Base-by-base conservation (phyloP, 768 basidiomycete genomes). In the Rhizopogon salebrosus region DNA sequence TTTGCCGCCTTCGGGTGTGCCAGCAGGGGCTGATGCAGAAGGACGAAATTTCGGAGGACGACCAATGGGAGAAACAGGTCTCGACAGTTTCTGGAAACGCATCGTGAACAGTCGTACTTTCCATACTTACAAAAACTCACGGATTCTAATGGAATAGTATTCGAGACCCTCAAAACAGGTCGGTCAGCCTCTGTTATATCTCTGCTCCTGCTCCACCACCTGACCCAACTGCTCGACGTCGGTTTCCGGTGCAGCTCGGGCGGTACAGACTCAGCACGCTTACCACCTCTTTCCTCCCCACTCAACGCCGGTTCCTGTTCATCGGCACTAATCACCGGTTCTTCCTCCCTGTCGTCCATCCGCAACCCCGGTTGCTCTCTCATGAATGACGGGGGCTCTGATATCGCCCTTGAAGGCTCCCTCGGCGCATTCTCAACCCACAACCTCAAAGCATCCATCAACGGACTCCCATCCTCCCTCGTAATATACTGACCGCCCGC, bases 121-220 rank as follows among this genome's bases (percentile, higher is more conserved):
- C 22, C 40, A 49, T 6, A 7, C 31, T 6, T n/a, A 8, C 39
- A 7, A 20, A n/a, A 14, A 56, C 48, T 34, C 49, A 65, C 67
- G 46, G 66, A 55, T 46, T 61, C 59, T 13, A 56, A 22, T 13
- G 68, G 62, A 4, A 67, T 13, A 35, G 67, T 65, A 27, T 56
- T 51, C 16, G 62, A 51, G 18, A 53, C 60, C 41, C 69, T 61
- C 36, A 66, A 45, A 34, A 54, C 2, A 6, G 68, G 62, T 13
- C 57, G 55, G 41, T 68, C 60, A 24, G 57, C 54, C 9, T 54
- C 41, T 6, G 49, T 39, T 49, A 68, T 73, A 49, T 69, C 71
- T 51, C 75, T 69, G 66, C 81, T 85, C 18, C 87, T 75, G 55
- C 79, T 83, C 90, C 89, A 94, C 92, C 91, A 92, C 36, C 82